These are phyloP conservation scores for Gardenia jasminoides DNA, from an alignment of 257 asterid species.

Conservation along the genomic window DNA sequence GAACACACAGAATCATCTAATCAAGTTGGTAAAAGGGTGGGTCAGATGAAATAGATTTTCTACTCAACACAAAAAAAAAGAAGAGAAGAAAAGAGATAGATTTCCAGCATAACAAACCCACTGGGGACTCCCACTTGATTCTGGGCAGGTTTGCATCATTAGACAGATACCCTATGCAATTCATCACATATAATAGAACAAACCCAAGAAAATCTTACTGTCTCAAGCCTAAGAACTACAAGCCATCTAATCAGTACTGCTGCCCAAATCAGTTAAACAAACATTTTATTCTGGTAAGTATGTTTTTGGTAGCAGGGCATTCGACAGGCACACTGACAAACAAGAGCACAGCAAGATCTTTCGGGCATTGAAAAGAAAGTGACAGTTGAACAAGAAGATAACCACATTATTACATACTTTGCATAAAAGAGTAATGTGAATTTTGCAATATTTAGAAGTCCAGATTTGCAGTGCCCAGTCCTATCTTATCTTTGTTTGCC, in stretches of 20 bases:
- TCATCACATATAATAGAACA: neutral
- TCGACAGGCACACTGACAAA: too few relatives aligned
- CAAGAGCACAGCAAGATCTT: too few relatives aligned
- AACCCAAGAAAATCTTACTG: too few relatives aligned
- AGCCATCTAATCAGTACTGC: neutral
- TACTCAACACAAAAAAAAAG: neutral
- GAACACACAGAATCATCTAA: slow-evolving; percentile 3
- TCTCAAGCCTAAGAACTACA: neutral
- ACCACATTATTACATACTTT: too few relatives aligned
- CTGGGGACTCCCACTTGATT: slow-evolving; percentile 13
- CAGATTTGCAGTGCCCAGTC: too few relatives aligned
- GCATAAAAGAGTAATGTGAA: too few relatives aligned
- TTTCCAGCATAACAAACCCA: neutral
- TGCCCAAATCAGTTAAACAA: neutral
- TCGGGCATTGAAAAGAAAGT: too few relatives aligned
- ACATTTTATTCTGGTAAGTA: too few relatives aligned
- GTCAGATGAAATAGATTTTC: neutral
- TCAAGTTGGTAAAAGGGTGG: slow-evolving; percentile 19
- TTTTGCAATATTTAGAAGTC: too few relatives aligned
- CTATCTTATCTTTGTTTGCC: too few relatives aligned
- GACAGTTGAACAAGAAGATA: too few relatives aligned
- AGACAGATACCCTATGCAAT: neutral
- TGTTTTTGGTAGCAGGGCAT: too few relatives aligned
- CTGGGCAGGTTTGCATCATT: slow-evolving; percentile 5
- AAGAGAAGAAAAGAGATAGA: neutral